These are phyloP conservation scores for Jatropha podagrica DNA, from an alignment of 441 rosid species.

Conservation along the genomic window DNA sequence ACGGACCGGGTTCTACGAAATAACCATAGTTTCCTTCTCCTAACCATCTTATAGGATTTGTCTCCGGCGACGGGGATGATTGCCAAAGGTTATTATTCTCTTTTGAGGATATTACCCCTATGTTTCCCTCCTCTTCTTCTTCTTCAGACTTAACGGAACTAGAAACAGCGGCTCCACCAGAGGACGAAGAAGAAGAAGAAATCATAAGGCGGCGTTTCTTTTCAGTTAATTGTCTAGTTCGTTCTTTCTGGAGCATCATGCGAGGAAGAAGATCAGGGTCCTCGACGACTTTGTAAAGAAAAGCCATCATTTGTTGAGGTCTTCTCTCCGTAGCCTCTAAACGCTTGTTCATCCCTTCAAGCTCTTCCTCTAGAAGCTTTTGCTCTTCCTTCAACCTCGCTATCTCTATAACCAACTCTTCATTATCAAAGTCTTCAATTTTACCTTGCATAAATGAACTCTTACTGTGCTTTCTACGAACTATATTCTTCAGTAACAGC, in stretches of 20 bases:
- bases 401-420: constrained; percentile 65
- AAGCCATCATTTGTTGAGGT: constrained; percentile 84
- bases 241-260: constrained; percentile 57
- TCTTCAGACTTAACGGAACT: constrained; percentile 51
- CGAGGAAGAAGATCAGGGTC: constrained; percentile 77
- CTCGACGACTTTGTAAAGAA: constrained; percentile 66
- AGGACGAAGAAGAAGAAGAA: constrained; percentile 34
- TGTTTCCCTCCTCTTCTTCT: constrained; percentile 41
- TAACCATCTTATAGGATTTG: constrained; percentile 33
- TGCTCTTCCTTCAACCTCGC: constrained; percentile 76
- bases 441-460: constrained; percentile 28
- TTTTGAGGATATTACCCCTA: constrained; percentile 37
- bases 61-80: constrained; percentile 40
- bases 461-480: constrained; percentile 57
- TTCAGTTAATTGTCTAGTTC: constrained; percentile 30
- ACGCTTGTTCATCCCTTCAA: constrained; percentile 64
- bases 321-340: constrained; percentile 78
- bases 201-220: constrained; percentile 56
- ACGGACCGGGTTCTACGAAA: constrained; percentile 7
- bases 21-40: constrained; percentile 22
- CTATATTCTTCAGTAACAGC: constrained; percentile 59
- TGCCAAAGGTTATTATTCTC: constrained; percentile 27
- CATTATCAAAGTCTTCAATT: constrained; percentile 53
- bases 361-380: constrained; percentile 51
- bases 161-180: constrained; percentile 39